These are phyloP conservation scores for Scedosporium apiospermum DNA, from an alignment of 2,329 filamentous ascomycete genomes.

Conservation along the genomic window DNA sequence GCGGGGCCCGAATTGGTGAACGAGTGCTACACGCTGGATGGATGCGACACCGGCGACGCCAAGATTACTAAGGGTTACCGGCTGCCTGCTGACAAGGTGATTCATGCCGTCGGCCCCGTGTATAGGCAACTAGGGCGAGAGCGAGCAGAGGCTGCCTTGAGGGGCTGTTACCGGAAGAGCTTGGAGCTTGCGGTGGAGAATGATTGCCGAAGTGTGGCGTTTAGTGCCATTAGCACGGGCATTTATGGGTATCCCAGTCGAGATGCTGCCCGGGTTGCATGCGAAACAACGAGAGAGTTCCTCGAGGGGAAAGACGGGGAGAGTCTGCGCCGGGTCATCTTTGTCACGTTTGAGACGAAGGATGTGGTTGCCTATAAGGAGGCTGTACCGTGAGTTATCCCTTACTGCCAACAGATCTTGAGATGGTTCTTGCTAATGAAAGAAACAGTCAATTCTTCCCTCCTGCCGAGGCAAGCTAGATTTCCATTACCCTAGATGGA, in stretches of 20 bases:
- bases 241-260: conserved; percentile 77
- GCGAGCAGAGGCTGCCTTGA: conserved; percentile 38
- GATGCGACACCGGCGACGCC: conserved; percentile 68
- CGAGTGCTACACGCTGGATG: conserved; percentile 63
- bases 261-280: conserved; percentile 64
- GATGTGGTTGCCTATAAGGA: conserved; percentile 66
- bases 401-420: not conserved
- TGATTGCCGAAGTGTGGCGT: conserved; percentile 63
- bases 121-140: conserved; percentile 40
- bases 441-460: not conserved
- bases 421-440: not conserved
- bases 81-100: conserved; percentile 68
- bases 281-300: conserved; percentile 46
- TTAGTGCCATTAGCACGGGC: conserved; percentile 79
- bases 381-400: conserved; percentile 40
- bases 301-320: conserved; percentile 34
- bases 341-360: conserved; percentile 74
- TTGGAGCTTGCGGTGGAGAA: conserved; percentile 63
- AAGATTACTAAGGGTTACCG: conserved; percentile 75
- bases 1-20: conserved; percentile 59
- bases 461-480: not conserved
- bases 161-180: conserved; percentile 59
- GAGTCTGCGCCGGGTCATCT: conserved; percentile 64
- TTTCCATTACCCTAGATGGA: not conserved
- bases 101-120: conserved; percentile 84